A percentile compares a stretch with the other conserved stretches of the same genome.
phyloP scores from a whole-genome alignment of 208 protist species.

The Plasmodiophora brassicae region DNA sequence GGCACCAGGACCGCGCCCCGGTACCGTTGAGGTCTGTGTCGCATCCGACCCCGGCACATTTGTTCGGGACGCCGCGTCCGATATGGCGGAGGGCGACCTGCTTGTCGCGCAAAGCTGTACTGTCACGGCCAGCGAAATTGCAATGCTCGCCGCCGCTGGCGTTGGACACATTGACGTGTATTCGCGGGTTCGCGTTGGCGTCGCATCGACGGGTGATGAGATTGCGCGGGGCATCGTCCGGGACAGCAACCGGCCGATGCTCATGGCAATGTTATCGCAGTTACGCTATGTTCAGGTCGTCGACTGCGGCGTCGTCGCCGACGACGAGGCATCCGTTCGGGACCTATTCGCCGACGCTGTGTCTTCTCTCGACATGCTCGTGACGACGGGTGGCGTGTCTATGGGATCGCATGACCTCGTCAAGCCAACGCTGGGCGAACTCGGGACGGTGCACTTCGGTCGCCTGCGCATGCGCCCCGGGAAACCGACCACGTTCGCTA shows the following conservation, averaged over 20 bases:
- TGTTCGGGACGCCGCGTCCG: neutral
- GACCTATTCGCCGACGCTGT: neutral
- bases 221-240: neutral
- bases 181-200: neutral
- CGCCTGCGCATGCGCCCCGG: neutral
- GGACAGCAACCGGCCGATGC: neutral
- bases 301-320: neutral
- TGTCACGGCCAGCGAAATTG: neutral
- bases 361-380: neutral
- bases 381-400: conserved; percentile 16
- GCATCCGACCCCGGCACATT: neutral
- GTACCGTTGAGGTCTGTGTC: no score
- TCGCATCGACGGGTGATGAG: neutral
- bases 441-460: neutral
- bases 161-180: neutral
- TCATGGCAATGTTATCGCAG: neutral
- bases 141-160: neutral
- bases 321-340: neutral
- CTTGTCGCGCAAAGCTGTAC: neutral
- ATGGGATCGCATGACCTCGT: conserved; percentile 34
- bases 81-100: neutral
- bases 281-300: neutral
- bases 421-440: neutral
- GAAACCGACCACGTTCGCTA: conserved; percentile 20
- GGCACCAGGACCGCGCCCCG: no score